These are phyloP conservation scores for Eleusine indica DNA, from an alignment of 176 grass and related monocot genomes.

Conservation along the genomic window DNA sequence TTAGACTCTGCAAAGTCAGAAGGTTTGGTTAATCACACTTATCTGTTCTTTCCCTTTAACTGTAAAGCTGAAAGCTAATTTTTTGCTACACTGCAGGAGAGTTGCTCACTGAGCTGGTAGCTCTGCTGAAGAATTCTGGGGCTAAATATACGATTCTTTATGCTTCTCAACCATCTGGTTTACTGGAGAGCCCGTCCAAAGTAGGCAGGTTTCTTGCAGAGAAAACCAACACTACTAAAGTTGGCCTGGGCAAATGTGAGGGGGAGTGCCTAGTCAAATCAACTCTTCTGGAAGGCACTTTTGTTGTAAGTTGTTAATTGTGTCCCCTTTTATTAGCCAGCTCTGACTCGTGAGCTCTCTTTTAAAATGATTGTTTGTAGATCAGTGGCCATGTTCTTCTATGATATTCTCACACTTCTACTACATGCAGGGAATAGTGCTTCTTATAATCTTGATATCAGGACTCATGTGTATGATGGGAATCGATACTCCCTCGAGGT, in stretches of 20 bases:
- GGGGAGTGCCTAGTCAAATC: conserved; percentile 77
- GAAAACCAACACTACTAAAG: conserved; percentile 48
- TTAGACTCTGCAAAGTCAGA: conserved; percentile 56
- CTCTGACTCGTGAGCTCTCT: neutral
- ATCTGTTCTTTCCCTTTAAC: conserved; percentile 13
- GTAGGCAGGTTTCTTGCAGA: conserved; percentile 76
- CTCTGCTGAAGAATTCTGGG: conserved; percentile 49
- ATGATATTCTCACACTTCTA: conserved; percentile 22
- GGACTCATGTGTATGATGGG: conserved; percentile 95
- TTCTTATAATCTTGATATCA: conserved; percentile 98
- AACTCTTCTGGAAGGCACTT: conserved; percentile 83
- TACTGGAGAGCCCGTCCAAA: conserved; percentile 41
- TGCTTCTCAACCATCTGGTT: conserved; percentile 64
- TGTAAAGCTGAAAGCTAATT: neutral
- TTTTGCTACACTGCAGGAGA: conserved; percentile 56
- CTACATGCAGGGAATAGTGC: conserved; percentile 74
- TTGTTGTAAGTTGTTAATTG: conserved; percentile 74
- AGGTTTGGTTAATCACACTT: conserved; percentile 54
- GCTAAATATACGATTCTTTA: conserved; percentile 86
- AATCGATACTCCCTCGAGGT: conserved; percentile 83
- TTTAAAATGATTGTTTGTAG: conserved; percentile 10
- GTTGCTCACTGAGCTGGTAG: conserved; percentile 67
- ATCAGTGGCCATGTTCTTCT: neutral
- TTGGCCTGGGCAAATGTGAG: conserved; percentile 64
- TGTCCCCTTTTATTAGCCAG: neutral